Evolutionary conservation across 2,329 filamentous ascomycete species (phyloP).

Genomic region (Xylaria sp.): DNA sequence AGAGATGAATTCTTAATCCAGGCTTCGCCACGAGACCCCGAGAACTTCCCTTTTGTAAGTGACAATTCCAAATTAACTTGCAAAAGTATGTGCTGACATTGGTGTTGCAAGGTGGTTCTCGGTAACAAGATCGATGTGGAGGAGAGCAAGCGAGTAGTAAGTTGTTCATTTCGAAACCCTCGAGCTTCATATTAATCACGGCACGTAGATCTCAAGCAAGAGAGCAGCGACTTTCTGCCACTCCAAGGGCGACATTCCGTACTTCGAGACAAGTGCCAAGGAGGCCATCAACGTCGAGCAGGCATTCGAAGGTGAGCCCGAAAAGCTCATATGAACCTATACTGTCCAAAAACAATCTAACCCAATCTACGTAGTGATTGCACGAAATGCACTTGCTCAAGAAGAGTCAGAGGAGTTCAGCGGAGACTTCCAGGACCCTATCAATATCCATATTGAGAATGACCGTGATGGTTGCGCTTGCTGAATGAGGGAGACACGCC

Average conservation of each 20-base stretch:
- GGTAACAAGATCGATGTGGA: constrained; percentile 99
- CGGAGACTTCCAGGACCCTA: constrained; percentile 96
- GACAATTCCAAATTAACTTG: too few species aligned
- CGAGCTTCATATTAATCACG: constrained; percentile 20
- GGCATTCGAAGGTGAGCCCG: constrained; percentile 69
- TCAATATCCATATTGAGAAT: constrained; percentile 97
- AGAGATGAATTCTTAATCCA: constrained; percentile 98
- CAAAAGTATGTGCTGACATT: constrained; percentile 7
- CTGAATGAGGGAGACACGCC: constrained; percentile 57
- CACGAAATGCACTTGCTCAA: constrained; percentile 92
- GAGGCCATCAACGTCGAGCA: constrained; percentile 98
- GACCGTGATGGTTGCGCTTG: constrained; percentile 94
- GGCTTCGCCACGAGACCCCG: constrained; percentile 93
- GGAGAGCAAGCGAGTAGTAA: constrained; percentile 92
- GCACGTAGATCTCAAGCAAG: constrained; percentile 84
- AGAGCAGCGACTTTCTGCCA: constrained; percentile 97
- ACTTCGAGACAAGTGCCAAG: constrained; percentile 99
- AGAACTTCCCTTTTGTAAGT: constrained; percentile 96
- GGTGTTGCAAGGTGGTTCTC: constrained; percentile 76
- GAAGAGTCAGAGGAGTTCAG: constrained; percentile 98
- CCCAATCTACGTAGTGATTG: constrained; percentile 75
- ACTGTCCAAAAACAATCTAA: not conserved
- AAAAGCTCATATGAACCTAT: constrained; percentile 7
- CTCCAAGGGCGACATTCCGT: constrained; percentile 95
- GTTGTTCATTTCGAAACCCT: constrained; percentile 41